These are phyloP conservation scores for Selenicereus undatus DNA, from an alignment of 148 eudicot genomes.

Conservation along the genomic window DNA sequence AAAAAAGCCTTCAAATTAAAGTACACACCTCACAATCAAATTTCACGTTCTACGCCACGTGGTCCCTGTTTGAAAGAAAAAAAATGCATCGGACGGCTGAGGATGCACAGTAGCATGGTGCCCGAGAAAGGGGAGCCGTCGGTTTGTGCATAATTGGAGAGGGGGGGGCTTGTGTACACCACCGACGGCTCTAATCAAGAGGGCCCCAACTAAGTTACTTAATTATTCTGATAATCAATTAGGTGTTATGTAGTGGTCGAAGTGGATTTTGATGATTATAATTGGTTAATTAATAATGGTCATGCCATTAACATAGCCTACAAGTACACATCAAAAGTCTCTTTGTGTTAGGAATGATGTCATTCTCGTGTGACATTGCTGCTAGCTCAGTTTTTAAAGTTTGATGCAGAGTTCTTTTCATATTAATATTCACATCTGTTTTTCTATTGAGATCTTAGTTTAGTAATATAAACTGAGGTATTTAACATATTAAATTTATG, in stretches of 20 bases:
- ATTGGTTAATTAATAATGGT: conserved; percentile 7
- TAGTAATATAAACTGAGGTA: too few species aligned
- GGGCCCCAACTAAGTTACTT: neutral
- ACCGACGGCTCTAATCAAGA: conserved; percentile 23
- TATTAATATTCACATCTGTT: too few species aligned
- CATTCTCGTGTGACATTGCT: neutral
- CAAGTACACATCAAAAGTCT: neutral
- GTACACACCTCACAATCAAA: neutral
- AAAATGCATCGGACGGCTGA: conserved; percentile 8
- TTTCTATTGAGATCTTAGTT: too few species aligned
- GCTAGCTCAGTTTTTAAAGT: neutral
- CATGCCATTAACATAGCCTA: neutral
- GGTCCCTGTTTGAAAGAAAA: neutral
- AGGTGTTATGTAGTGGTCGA: conserved; percentile 11
- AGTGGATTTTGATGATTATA: neutral
- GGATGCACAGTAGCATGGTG: neutral
- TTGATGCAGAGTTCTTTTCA: too few species aligned
- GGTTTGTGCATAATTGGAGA: neutral
- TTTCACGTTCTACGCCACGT: neutral
- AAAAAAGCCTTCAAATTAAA: too few species aligned
- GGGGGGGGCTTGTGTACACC: neutral
- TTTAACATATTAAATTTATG: too few species aligned
- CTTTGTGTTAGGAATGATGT: neutral
- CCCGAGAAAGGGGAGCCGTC: neutral
- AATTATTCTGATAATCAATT: neutral